A percentile compares a stretch with the other conserved stretches of the same genome.
phyloP scores from a whole-genome alignment of 1,284 basidiomycete genomes.

The Tylopilus sp. region DNA sequence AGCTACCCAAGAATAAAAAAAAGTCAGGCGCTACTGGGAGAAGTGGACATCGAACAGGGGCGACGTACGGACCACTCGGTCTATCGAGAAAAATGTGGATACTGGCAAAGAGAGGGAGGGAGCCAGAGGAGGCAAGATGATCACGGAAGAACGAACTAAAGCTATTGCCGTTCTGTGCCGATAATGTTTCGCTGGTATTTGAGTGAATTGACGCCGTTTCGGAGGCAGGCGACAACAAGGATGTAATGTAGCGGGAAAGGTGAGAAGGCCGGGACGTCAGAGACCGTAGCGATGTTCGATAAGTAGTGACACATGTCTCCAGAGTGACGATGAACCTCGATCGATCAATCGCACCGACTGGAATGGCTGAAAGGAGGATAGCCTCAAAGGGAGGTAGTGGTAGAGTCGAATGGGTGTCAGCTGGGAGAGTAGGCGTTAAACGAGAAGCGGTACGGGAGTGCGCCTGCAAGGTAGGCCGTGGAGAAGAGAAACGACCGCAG shows the following conservation, averaged over 20 bases:
- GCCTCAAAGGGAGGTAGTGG: conserved; percentile 55
- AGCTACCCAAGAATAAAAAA: conserved; percentile 40
- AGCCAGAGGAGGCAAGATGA: conserved; percentile 57
- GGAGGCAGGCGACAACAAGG: conserved; percentile 43
- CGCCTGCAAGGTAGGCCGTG: conserved; percentile 38
- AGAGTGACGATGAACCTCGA: conserved; percentile 61
- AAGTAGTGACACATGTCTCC: conserved; percentile 64
- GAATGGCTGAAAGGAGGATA: conserved; percentile 60
- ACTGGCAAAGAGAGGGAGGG: conserved; percentile 44
- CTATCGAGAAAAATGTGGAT: conserved; percentile 79
- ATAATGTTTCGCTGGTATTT: conserved; percentile 36
- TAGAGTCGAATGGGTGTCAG: conserved; percentile 35
- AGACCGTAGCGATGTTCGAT: conserved; percentile 62
- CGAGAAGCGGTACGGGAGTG: conserved; percentile 40
- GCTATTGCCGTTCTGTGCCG: conserved; percentile 33
- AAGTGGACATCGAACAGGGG: not conserved
- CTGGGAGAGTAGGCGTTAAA: conserved; percentile 39
- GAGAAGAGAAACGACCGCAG: conserved; percentile 39
- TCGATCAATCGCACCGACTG: conserved; percentile 46
- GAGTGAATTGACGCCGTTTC: conserved; percentile 53
- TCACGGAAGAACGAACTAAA: conserved; percentile 45
- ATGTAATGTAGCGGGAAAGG: conserved; percentile 53
- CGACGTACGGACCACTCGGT: conserved; percentile 69
- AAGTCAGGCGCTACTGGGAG: not conserved
- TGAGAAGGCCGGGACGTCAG: conserved; percentile 63